Percentiles rank a stretch among this genome's conserved stretches.
Evolutionary conservation across 2,329 filamentous ascomycete genomes (phyloP).

Genomic region (Zarea fungicola): DNA sequence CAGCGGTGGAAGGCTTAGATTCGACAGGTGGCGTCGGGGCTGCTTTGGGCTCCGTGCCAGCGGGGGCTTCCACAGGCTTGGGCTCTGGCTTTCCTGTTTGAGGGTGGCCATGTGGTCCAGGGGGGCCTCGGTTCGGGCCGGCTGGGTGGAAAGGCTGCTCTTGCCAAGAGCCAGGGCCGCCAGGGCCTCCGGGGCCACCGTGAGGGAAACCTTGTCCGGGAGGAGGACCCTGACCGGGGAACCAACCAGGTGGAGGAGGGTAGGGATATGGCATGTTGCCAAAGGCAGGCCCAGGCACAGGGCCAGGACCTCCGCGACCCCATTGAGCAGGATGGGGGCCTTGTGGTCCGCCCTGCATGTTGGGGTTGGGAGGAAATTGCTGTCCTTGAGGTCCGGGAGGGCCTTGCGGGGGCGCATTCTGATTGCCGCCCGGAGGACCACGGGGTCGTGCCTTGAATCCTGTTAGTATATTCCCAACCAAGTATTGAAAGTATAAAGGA

Average conservation of each 20-base stretch:
- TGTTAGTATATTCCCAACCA: neutral
- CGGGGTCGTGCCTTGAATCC: constrained; percentile 35
- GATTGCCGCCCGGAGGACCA: constrained; percentile 27
- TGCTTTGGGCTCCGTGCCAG: constrained; percentile 51
- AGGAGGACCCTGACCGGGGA: constrained; percentile 71
- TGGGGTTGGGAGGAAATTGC: constrained; percentile 42
- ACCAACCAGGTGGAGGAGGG: constrained; percentile 73
- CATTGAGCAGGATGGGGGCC: constrained; percentile 48
- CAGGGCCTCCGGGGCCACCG: constrained; percentile 28
- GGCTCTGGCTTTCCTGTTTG: constrained; percentile 39
- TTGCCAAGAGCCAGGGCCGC: constrained; percentile 48
- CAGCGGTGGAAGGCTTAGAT: constrained; percentile 56
- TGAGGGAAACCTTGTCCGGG: too few species aligned
- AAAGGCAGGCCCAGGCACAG: constrained; percentile 55
- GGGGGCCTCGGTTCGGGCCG: constrained; percentile 51
- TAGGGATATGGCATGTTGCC: constrained; percentile 64
- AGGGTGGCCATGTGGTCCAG: constrained; percentile 36
- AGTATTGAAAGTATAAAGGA: constrained; percentile 8
- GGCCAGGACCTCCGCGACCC: constrained; percentile 52
- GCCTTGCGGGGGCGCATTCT: constrained; percentile 17
- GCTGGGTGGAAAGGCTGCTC: constrained; percentile 56
- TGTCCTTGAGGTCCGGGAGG: constrained; percentile 30
- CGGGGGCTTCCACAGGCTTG: constrained; percentile 16
- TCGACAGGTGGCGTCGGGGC: constrained; percentile 61
- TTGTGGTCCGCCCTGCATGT: constrained; percentile 47